Percentiles rank a stretch among this genome's conserved stretches.
Conservation (phyloP, 495 filamentous ascomycete species). For the Neurospora intermedia region DNA sequence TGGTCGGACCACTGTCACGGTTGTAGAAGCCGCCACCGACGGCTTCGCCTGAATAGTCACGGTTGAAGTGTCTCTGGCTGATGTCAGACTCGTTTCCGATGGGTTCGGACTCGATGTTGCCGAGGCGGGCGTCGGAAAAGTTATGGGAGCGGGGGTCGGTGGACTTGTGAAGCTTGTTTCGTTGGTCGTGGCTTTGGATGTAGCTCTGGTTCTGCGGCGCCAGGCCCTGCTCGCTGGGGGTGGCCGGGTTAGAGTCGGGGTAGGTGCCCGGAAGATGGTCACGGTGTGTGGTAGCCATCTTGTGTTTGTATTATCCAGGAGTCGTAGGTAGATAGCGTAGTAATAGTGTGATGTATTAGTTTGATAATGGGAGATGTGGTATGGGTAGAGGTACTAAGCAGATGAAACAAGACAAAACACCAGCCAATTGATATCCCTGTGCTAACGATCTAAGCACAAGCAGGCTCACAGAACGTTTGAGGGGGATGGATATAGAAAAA, state of each 20-base stretch:
- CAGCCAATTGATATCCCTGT: neutral
- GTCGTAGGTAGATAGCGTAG: neutral
- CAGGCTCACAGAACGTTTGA: neutral
- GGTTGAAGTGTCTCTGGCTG: neutral
- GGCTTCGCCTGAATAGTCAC: conserved; percentile 3
- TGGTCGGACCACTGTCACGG: neutral
- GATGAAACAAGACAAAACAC: neutral
- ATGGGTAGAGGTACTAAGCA: neutral
- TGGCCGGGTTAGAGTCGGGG: neutral
- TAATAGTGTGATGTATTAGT: neutral
- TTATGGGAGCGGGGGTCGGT: conserved; percentile 21
- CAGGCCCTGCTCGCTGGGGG: neutral
- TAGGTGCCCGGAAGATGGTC: neutral
- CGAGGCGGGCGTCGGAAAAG: conserved; percentile 24
- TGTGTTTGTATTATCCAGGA: neutral
- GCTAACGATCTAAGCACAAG: neutral
- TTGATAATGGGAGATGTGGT: neutral
- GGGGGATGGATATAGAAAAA: neutral
- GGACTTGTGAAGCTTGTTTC: conserved; percentile 24
- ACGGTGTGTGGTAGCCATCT: neutral
- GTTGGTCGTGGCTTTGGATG: conserved; percentile 5
- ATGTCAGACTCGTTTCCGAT: neutral
- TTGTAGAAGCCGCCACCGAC: conserved; percentile 8
- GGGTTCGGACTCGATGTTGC: conserved; percentile 7
- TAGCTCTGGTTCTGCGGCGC: neutral